Evolutionary conservation across 75 land plant genomes (phyloP).

Genomic region (Selaginella moellendorffii): DNA sequence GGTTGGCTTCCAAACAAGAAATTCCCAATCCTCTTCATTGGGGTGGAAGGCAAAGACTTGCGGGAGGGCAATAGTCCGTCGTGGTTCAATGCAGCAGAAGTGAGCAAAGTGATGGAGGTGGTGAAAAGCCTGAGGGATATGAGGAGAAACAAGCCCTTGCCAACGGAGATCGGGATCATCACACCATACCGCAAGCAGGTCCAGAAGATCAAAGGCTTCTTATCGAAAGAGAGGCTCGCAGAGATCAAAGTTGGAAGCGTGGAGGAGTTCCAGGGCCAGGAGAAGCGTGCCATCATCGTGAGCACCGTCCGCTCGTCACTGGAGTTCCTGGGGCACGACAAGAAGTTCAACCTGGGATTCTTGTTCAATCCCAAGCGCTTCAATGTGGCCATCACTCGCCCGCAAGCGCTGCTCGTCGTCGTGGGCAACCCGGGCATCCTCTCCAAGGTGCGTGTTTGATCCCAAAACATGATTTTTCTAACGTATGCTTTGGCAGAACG

Average conservation of each 20-base stretch:
- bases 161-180: slow-evolving; percentile 87
- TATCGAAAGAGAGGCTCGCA: slow-evolving; percentile 26
- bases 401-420: slow-evolving; percentile 59
- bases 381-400: slow-evolving; percentile 81
- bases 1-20: slow-evolving; percentile 43
- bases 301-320: slow-evolving; percentile 81
- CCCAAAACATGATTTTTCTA: too few relatives aligned
- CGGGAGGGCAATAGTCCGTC: slow-evolving; percentile 79
- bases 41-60: slow-evolving; percentile 84
- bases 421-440: slow-evolving; percentile 80
- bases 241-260: slow-evolving; percentile 77
- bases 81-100: slow-evolving; percentile 83
- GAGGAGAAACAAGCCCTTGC: too few relatives aligned
- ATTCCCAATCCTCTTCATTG: slow-evolving; percentile 62
- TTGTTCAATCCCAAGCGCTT: slow-evolving; percentile 72
- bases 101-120: slow-evolving; percentile 65
- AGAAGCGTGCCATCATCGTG: slow-evolving; percentile 54
- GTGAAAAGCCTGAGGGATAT: slow-evolving; percentile 36
- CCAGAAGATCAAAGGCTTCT: slow-evolving; percentile 39
- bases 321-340: too few relatives aligned
- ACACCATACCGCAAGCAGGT: slow-evolving; percentile 84
- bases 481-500: too few relatives aligned
- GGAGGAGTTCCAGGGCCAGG: slow-evolving; percentile 88
- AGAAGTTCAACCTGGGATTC: slow-evolving; percentile 49
- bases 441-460: slow-evolving; percentile 32